Conservation (phyloP, 805 yeast genomes). For the Candida nitratophila region DNA sequence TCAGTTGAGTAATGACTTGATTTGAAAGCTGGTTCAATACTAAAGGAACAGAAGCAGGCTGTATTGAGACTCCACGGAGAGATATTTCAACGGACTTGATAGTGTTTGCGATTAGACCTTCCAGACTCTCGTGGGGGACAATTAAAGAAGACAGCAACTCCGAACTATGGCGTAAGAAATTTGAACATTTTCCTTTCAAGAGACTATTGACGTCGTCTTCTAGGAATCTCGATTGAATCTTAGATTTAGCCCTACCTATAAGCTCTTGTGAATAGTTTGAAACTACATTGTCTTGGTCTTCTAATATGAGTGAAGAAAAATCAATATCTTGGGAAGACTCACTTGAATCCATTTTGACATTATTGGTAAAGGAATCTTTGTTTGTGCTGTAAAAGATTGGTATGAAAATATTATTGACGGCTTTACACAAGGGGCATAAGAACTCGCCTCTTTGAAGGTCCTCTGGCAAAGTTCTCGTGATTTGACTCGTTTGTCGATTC, state of each 20-base stretch:
- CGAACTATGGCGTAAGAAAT: background rate
- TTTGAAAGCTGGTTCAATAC: slow-evolving; percentile 53
- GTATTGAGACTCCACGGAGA: slow-evolving; percentile 42
- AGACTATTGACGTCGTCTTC: background rate
- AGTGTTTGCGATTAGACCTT: slow-evolving; percentile 39
- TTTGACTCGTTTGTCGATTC: slow-evolving; percentile 51
- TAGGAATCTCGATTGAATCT: background rate
- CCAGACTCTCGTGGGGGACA: slow-evolving; percentile 25
- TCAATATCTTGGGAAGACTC: background rate
- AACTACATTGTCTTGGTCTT: background rate
- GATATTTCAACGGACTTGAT: slow-evolving; percentile 62
- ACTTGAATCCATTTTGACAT: background rate
- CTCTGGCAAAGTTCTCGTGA: slow-evolving; percentile 79
- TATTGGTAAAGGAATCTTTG: slow-evolving; percentile 13
- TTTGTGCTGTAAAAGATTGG: slow-evolving; percentile 64
- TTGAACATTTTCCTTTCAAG: background rate
- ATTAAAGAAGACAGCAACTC: slow-evolving; percentile 14
- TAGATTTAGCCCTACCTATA: background rate
- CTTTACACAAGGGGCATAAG: slow-evolving; percentile 86
- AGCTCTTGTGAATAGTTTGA: background rate
- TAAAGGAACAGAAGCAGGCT: slow-evolving; percentile 23
- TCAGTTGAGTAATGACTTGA: slow-evolving; percentile 51
- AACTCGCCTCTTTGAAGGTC: slow-evolving; percentile 64
- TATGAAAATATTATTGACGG: slow-evolving; percentile 74
- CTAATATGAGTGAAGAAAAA: background rate